Evolutionary conservation across 2,329 filamentous ascomycete genomes (phyloP).

Genomic region (Talaromyces sp.): DNA sequence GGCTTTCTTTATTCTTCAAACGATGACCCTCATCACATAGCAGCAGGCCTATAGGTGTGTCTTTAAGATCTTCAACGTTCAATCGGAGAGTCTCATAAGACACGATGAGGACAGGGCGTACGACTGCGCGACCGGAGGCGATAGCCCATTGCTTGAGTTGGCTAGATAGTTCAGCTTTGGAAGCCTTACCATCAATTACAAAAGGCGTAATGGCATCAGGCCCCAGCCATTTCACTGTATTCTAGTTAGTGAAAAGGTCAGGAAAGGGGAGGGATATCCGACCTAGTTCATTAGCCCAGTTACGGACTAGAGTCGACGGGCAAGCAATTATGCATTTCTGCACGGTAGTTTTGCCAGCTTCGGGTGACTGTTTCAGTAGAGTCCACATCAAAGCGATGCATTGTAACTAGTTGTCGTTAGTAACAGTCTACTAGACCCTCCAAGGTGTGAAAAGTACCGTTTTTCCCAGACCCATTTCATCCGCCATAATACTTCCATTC

Average conservation of each 20-base stretch:
- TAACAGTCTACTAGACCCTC: neutral
- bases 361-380: slow-evolving; percentile 87
- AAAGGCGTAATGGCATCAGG: slow-evolving; percentile 88
- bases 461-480: slow-evolving; percentile 98
- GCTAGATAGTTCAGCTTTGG: slow-evolving; percentile 84
- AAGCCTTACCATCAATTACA: slow-evolving; percentile 92
- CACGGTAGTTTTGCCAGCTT: slow-evolving; percentile 89
- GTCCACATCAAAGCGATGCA: slow-evolving; percentile 98
- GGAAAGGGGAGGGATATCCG: slow-evolving; percentile 13
- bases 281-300: slow-evolving; percentile 91
- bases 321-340: slow-evolving; percentile 97
- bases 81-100: slow-evolving; percentile 94
- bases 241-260: slow-evolving; percentile 16
- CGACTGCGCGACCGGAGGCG: slow-evolving; percentile 80
- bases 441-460: slow-evolving; percentile 47
- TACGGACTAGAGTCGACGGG: slow-evolving; percentile 90
- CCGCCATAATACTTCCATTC: slow-evolving; percentile 98
- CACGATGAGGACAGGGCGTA: slow-evolving; percentile 90
- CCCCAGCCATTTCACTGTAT: slow-evolving; percentile 81
- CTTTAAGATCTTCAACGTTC: slow-evolving; percentile 83
- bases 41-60: slow-evolving; percentile 85
- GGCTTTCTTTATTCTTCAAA: slow-evolving; percentile 92
- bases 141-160: slow-evolving; percentile 96
- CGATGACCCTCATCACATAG: slow-evolving; percentile 96
- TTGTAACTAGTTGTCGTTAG: slow-evolving; percentile 54